These are phyloP conservation scores for Heritiera littoralis DNA, from an alignment of 345 rosid genomes.

Conservation along the genomic window DNA sequence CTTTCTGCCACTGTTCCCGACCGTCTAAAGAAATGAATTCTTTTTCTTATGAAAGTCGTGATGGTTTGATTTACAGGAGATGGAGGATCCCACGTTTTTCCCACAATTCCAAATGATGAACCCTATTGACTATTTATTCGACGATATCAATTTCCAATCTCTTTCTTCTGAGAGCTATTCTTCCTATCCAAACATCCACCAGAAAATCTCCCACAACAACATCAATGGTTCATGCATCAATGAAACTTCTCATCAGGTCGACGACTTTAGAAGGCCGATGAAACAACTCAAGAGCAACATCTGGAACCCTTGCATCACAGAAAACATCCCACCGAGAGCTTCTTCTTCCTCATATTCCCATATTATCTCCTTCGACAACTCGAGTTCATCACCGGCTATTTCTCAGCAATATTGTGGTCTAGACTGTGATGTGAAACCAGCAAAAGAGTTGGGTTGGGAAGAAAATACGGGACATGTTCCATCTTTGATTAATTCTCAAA, in stretches of 20 bases:
- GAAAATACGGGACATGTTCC: neutral
- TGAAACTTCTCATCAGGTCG: slow-evolving; percentile 2
- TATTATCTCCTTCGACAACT: slow-evolving; percentile 48
- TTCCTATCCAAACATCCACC: slow-evolving; percentile 20
- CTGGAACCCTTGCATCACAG: slow-evolving; percentile 34
- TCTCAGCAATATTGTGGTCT: slow-evolving; percentile 21
- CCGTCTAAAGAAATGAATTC: neutral
- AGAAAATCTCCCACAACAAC: slow-evolving; percentile 11
- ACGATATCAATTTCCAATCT: slow-evolving; percentile 33
- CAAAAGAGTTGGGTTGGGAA: slow-evolving; percentile 16
- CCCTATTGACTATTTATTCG: slow-evolving; percentile 30
- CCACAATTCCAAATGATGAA: slow-evolving; percentile 29
- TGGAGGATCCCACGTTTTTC: slow-evolving; percentile 32
- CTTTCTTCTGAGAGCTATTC: slow-evolving; percentile 27
- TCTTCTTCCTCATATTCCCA: slow-evolving; percentile 39
- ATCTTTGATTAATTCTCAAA: slow-evolving; percentile 14
- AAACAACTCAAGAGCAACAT: slow-evolving; percentile 41
- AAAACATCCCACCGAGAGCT: slow-evolving; percentile 24
- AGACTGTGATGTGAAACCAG: slow-evolving; percentile 24
- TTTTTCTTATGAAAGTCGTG: neutral
- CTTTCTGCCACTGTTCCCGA: neutral
- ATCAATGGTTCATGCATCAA: neutral
- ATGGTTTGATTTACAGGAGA: slow-evolving; percentile 23
- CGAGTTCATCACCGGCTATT: slow-evolving; percentile 26
- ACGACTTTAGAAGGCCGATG: slow-evolving; percentile 26